phyloP scores from a whole-genome alignment of 805 yeast genomes.

The Candida pini region DNA sequence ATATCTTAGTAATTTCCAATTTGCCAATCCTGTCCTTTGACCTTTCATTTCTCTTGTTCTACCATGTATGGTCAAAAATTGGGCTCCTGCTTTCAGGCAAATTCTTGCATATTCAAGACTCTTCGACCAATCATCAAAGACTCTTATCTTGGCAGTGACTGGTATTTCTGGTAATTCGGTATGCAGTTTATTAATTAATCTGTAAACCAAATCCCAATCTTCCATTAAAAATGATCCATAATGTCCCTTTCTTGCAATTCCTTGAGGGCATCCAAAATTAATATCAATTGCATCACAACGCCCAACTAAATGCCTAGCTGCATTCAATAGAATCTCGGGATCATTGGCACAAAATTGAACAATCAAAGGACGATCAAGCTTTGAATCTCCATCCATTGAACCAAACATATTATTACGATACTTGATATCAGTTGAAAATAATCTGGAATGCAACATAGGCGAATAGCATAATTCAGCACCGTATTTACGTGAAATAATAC shows the following conservation, averaged over 20 bases:
- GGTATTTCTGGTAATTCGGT: slow-evolving; percentile 73
- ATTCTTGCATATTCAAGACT: slow-evolving; percentile 80
- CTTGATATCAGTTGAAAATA: slow-evolving; percentile 79
- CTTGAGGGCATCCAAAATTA: slow-evolving; percentile 97
- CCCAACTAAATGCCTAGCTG: slow-evolving; percentile 76
- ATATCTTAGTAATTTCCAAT: slow-evolving; percentile 76
- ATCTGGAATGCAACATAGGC: slow-evolving; percentile 93
- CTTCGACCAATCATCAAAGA: slow-evolving; percentile 79
- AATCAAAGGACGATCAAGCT: slow-evolving; percentile 74
- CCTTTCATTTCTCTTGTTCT: slow-evolving; percentile 98
- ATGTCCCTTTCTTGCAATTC: slow-evolving; percentile 90
- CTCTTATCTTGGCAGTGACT: slow-evolving; percentile 92
- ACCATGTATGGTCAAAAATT: slow-evolving; percentile 91
- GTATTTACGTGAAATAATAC: slow-evolving; percentile 74
- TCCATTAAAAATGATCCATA: slow-evolving; percentile 97
- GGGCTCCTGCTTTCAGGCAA: slow-evolving; percentile 92
- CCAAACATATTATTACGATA: slow-evolving; percentile 75
- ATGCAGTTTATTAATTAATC: slow-evolving; percentile 68
- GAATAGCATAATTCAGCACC: slow-evolving; percentile 95
- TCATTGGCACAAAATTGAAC: slow-evolving; percentile 98
- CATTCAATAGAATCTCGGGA: slow-evolving; percentile 72
- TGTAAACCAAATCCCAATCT: slow-evolving; percentile 82
- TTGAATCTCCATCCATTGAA: slow-evolving; percentile 63
- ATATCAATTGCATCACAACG: slow-evolving; percentile 94
- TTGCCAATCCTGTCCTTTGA: slow-evolving; percentile 90